Evolutionary conservation across 306 rosid genomes (phyloP).

Genomic region (Phaseolus lunatus): DNA sequence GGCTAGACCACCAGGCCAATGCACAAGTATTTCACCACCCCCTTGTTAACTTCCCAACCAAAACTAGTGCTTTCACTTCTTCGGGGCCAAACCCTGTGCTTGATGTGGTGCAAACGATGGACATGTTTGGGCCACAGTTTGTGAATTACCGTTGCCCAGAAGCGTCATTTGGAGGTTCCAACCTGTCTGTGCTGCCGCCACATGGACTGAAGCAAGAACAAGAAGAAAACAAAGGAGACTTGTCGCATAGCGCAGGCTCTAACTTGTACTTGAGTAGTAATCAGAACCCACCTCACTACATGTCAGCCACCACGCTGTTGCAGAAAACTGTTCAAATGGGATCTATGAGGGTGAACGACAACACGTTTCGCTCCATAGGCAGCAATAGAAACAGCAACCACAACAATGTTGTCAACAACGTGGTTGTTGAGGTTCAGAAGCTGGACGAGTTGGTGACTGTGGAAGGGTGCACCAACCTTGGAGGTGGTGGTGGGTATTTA

Average conservation of each 20-base stretch:
- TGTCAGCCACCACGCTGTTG: constrained; percentile 74
- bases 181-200: constrained; percentile 36
- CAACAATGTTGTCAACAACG: neutral
- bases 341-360: constrained; percentile 56
- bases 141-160: constrained; percentile 52
- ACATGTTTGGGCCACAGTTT: constrained; percentile 67
- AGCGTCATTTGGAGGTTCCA: constrained; percentile 32
- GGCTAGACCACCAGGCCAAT: constrained; percentile 54
- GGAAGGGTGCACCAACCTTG: constrained; percentile 29
- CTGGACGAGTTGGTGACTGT: constrained; percentile 54
- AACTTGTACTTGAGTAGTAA: constrained; percentile 46
- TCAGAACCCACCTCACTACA: constrained; percentile 52
- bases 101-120: constrained; percentile 49
- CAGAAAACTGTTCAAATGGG: constrained; percentile 75
- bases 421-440: constrained; percentile 32
- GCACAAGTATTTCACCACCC: constrained; percentile 6
- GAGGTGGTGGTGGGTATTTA: constrained; percentile 38
- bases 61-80: constrained; percentile 32
- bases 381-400: neutral
- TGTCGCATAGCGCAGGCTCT: constrained; percentile 51
- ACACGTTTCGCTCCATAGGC: constrained; percentile 43
- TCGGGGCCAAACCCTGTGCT: constrained; percentile 30
- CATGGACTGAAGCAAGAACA: constrained; percentile 61
- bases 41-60: neutral
- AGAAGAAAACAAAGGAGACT: constrained; percentile 57